phyloP scores from a whole-genome alignment of 192 early-diverging fungal species.

The Podila epicladia region DNA sequence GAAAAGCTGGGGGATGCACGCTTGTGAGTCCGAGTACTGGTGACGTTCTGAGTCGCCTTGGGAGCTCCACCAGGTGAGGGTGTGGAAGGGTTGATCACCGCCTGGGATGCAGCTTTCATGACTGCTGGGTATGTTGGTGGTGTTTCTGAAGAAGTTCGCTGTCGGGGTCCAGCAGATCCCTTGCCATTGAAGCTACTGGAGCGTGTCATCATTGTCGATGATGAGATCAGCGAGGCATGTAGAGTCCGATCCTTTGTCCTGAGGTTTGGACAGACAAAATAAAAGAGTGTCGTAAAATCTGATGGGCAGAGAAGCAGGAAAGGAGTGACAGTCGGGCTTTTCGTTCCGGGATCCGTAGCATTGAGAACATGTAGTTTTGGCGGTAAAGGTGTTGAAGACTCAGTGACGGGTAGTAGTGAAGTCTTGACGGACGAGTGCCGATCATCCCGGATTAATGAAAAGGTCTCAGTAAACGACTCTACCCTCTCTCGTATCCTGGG shows the following conservation, averaged over 20 bases:
- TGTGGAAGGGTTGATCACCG: not conserved
- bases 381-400: slow-evolving; percentile 24
- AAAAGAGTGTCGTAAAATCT: slow-evolving; percentile 50
- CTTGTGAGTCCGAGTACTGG: slow-evolving; percentile 18
- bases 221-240: not conserved
- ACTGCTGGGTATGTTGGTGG: slow-evolving; percentile 39
- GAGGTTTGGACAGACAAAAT: slow-evolving; percentile 47
- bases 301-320: slow-evolving; percentile 47
- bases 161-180: slow-evolving; percentile 12
- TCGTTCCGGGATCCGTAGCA: not conserved
- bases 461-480: slow-evolving; percentile 14
- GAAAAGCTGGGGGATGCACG: slow-evolving; percentile 39
- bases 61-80: not conserved
- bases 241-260: slow-evolving; percentile 7
- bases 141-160: slow-evolving; percentile 43
- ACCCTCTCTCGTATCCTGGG: slow-evolving; percentile 28
- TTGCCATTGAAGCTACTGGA: slow-evolving; percentile 47
- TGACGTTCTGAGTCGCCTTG: slow-evolving; percentile 7
- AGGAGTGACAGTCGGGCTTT: slow-evolving; percentile 24
- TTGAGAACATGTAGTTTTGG: not conserved
- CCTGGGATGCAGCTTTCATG: slow-evolving; percentile 4
- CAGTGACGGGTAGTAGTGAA: slow-evolving; percentile 18
- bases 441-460: not conserved
- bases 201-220: slow-evolving; percentile 21
- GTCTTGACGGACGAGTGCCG: not conserved